Evolutionary conservation across 2,329 filamentous ascomycete species (phyloP).

Genomic region (Zopfia rhizophila): DNA sequence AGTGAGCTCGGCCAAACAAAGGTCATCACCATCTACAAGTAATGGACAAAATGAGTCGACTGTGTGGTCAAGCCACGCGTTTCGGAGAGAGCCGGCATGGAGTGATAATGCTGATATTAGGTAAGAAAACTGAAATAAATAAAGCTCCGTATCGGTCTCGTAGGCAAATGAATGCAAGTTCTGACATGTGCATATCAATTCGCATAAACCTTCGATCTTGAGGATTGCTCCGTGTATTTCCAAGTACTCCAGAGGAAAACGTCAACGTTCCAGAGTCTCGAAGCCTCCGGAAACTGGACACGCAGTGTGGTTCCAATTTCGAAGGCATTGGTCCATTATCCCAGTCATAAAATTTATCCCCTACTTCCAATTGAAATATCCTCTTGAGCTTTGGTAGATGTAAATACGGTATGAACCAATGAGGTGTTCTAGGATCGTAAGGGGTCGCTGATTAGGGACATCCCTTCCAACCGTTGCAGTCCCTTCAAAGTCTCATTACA

Average conservation of each 20-base stretch:
- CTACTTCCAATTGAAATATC: neutral
- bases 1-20: no score
- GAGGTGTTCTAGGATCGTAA: no score
- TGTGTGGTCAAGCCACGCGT: conserved; percentile 1
- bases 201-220: neutral
- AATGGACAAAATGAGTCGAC: neutral
- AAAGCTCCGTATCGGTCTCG: neutral
- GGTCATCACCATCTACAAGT: no score
- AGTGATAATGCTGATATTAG: neutral
- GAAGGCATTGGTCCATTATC: neutral
- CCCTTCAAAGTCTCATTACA: no score
- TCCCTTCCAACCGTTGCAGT: no score
- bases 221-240: conserved; percentile 1
- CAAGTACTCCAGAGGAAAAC: conserved; percentile 1
- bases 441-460: no score
- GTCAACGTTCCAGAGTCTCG: no score
- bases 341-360: neutral
- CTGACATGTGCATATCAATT: neutral
- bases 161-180: conserved; percentile 5
- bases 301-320: no score
- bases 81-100: conserved; percentile 2
- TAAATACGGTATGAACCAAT: neutral
- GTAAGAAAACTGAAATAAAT: neutral
- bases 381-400: conserved; percentile 1
- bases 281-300: no score